A percentile compares a stretch with the other conserved stretches of the same genome.
phyloP scores from a whole-genome alignment of 331 rosid species.

The Spiraea crenata region DNA sequence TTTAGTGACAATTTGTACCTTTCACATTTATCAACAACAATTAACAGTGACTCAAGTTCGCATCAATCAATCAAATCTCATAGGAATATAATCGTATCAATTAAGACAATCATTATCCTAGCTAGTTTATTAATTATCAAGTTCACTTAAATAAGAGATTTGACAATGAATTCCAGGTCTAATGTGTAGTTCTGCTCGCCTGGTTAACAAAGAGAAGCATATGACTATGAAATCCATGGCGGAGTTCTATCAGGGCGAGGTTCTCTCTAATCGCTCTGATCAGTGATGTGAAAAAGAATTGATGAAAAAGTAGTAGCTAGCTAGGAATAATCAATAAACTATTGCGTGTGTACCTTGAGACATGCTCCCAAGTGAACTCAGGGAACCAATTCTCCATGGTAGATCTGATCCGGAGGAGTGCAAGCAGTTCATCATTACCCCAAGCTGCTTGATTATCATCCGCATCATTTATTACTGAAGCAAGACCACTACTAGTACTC shows the following conservation, averaged over 20 bases:
- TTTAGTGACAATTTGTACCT: not conserved
- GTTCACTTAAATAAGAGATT: no score
- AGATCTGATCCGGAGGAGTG: slow-evolving; percentile 86
- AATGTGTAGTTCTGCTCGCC: no score
- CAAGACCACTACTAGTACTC: not conserved
- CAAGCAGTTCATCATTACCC: slow-evolving; percentile 69
- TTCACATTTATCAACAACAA: no score
- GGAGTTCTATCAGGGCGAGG: no score
- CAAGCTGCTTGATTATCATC: slow-evolving; percentile 31
- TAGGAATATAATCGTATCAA: not conserved
- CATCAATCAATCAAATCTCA: slow-evolving; percentile 5
- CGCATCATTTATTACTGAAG: slow-evolving; percentile 21
- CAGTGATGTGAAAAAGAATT: no score
- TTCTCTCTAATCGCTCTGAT: no score
- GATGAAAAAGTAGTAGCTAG: no score
- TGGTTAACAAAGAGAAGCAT: not conserved
- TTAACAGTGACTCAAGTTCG: slow-evolving; percentile 3
- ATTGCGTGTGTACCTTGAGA: slow-evolving; percentile 56
- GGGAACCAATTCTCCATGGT: slow-evolving; percentile 79
- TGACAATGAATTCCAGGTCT: no score
- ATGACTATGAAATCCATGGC: no score
- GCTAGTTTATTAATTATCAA: not conserved
- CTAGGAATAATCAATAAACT: no score
- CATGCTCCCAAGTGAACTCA: slow-evolving; percentile 86
- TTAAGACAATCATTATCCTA: not conserved